These are phyloP conservation scores for Paraleonurus japonicus DNA, from an alignment of 257 asterid genomes.

Conservation along the genomic window DNA sequence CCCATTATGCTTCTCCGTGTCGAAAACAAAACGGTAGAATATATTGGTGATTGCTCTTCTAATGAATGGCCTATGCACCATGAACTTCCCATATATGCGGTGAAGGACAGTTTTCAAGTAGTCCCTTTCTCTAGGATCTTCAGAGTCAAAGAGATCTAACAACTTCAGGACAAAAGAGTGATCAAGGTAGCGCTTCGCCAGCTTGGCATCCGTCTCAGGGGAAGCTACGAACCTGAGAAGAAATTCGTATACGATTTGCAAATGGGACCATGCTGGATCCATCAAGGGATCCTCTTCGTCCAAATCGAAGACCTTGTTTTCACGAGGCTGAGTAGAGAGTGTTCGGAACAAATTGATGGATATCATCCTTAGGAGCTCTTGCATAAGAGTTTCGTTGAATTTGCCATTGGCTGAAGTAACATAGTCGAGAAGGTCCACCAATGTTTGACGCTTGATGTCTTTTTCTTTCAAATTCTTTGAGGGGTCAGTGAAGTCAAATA, in stretches of 20 bases:
- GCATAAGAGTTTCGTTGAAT: conserved; percentile 54
- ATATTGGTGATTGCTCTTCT: conserved; percentile 68
- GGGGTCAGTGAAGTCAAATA: conserved; percentile 74
- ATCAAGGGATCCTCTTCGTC: conserved; percentile 79
- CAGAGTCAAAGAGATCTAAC: conserved; percentile 77
- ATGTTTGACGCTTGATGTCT: conserved; percentile 66
- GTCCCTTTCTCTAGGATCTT: conserved; percentile 84
- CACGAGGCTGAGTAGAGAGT: conserved; percentile 52
- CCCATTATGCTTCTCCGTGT: conserved; percentile 80
- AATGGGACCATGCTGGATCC: conserved; percentile 82
- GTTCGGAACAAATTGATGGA: conserved; percentile 63
- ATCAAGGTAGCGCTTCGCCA: conserved; percentile 74
- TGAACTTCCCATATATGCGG: conserved; percentile 77
- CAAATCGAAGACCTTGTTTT: conserved; percentile 54
- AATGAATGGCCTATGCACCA: conserved; percentile 83
- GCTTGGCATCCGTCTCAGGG: conserved; percentile 74
- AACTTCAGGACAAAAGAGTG: conserved; percentile 69
- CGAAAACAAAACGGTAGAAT: conserved; percentile 67
- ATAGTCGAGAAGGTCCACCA: conserved; percentile 71
- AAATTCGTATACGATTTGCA: conserved; percentile 77
- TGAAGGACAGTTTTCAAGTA: conserved; percentile 75
- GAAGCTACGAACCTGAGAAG: conserved; percentile 77
- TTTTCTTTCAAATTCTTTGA: conserved; percentile 63
- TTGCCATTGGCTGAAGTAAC: conserved; percentile 59
- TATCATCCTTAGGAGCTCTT: conserved; percentile 56